These are phyloP conservation scores for Coprinopsis sp. DNA, from an alignment of 768 basidiomycete genomes.

Conservation along the genomic window DNA sequence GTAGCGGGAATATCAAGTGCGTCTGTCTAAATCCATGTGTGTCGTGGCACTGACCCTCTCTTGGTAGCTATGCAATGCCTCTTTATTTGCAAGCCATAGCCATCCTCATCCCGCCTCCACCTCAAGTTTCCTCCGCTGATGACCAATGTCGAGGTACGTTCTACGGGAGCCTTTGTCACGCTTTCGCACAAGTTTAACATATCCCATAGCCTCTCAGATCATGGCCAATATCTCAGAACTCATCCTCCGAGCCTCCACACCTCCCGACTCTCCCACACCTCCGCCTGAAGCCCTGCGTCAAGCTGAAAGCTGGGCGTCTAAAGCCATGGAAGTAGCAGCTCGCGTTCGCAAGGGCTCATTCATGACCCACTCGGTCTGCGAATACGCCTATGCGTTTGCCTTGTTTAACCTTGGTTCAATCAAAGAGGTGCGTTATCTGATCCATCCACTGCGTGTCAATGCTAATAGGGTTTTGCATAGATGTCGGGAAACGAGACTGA, in stretches of 20 bases:
- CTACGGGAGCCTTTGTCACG: too few species aligned
- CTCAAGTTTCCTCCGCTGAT: conserved; percentile 32
- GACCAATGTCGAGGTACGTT: conserved; percentile 46
- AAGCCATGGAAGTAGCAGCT: conserved; percentile 31
- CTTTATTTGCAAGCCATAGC: conserved; percentile 65
- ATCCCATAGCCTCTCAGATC: conserved; percentile 35
- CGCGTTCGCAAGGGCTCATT: conserved; percentile 21
- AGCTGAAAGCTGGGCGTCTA: conserved; percentile 61
- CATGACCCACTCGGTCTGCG: conserved; percentile 36
- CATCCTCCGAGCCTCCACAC: conserved; percentile 27
- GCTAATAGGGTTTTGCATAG: conserved; percentile 19
- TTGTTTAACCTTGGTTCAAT: conserved; percentile 60
- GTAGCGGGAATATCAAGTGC: conserved; percentile 52
- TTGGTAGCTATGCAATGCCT: conserved; percentile 52
- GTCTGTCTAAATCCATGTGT: conserved; percentile 20
- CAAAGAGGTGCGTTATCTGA: conserved; percentile 36
- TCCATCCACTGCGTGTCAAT: background rate
- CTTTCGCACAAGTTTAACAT: background rate
- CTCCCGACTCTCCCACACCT: background rate
- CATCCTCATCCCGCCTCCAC: conserved; percentile 49
- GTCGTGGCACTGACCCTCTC: background rate
- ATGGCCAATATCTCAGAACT: conserved; percentile 45
- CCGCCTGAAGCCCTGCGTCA: conserved; percentile 18
- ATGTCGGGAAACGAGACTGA: conserved; percentile 33
- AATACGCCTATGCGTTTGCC: conserved; percentile 50